Conservation (phyloP, 2,329 filamentous ascomycete species). For the Zymoseptoria crescenta region DNA sequence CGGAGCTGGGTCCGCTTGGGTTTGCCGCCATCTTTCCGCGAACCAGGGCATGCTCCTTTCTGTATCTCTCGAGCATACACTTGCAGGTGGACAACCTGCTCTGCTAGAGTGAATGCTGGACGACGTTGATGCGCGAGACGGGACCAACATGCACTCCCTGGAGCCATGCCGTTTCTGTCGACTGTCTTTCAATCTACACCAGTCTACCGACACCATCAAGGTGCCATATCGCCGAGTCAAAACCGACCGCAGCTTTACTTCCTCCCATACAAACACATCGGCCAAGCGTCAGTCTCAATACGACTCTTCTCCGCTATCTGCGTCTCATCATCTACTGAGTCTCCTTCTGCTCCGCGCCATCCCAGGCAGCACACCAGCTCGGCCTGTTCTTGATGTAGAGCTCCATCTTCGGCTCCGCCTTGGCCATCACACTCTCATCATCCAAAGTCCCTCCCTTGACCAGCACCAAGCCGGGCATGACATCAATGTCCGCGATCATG, state of each 20-base stretch:
- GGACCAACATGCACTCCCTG: not conserved
- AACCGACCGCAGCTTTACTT: not conserved
- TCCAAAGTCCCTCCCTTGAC: slow-evolving; percentile 29
- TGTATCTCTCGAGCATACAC: not conserved
- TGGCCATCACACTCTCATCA: slow-evolving; percentile 18
- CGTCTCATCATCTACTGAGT: slow-evolving; percentile 2
- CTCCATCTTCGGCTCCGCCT: slow-evolving; percentile 20
- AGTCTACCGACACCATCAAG: not conserved
- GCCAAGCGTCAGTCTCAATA: no score
- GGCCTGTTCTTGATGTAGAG: slow-evolving; percentile 28
- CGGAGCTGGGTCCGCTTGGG: not conserved
- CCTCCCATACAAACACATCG: no score
- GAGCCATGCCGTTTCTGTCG: no score
- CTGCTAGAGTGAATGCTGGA: no score
- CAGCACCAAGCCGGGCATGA: slow-evolving; percentile 20
- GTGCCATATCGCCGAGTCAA: not conserved
- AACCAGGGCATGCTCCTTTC: no score
- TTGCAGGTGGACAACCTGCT: no score
- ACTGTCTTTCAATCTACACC: not conserved
- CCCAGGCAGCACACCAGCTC: slow-evolving; percentile 20
- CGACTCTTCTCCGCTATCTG: not conserved
- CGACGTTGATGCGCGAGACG: not conserved
- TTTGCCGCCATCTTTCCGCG: not conserved
- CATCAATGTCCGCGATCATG: slow-evolving; percentile 22
- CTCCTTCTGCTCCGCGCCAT: slow-evolving; percentile 22